Evolutionary conservation across 2,329 filamentous ascomycete genomes (phyloP).

Genomic region (Verticillium nubilum): DNA sequence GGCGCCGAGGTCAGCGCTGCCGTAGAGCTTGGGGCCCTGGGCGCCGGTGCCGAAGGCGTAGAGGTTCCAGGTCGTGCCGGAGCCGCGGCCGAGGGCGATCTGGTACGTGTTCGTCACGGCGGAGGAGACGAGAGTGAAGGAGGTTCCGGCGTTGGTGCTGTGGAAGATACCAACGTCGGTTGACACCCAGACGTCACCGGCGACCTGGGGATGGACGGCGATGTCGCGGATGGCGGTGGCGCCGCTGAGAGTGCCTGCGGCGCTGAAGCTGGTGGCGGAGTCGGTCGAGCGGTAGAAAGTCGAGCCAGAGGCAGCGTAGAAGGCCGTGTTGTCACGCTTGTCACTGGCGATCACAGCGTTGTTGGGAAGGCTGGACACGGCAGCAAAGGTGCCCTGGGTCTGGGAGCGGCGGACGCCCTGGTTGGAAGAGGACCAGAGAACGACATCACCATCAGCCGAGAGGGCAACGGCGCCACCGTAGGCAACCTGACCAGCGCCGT

Average conservation of each 20-base stretch:
- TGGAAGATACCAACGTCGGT: slow-evolving; percentile 49
- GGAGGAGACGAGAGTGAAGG: slow-evolving; percentile 34
- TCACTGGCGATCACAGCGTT: slow-evolving; percentile 47
- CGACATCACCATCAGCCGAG: slow-evolving; percentile 43
- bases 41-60: slow-evolving; percentile 41
- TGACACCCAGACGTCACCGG: slow-evolving; percentile 56
- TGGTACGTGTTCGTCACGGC: slow-evolving; percentile 32
- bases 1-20: slow-evolving; percentile 33
- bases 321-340: slow-evolving; percentile 44
- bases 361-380: slow-evolving; percentile 37
- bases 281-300: slow-evolving; percentile 48
- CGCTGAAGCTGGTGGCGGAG: slow-evolving; percentile 38
- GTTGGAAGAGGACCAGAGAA: slow-evolving; percentile 39
- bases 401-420: slow-evolving; percentile 36
- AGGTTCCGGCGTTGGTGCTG: slow-evolving; percentile 43
- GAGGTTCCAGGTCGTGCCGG: slow-evolving; percentile 34
- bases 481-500: slow-evolving; percentile 37
- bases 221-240: slow-evolving; percentile 47
- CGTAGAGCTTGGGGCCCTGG: slow-evolving; percentile 37
- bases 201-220: slow-evolving; percentile 46
- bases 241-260: slow-evolving; percentile 27
- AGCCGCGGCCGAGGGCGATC: slow-evolving; percentile 36
- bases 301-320: slow-evolving; percentile 42
- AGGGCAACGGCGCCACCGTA: slow-evolving; percentile 41
- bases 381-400: slow-evolving; percentile 33